Conservation (phyloP, 225 moss, liverwort and hornwort species). For the Pleurozium schreberi region DNA sequence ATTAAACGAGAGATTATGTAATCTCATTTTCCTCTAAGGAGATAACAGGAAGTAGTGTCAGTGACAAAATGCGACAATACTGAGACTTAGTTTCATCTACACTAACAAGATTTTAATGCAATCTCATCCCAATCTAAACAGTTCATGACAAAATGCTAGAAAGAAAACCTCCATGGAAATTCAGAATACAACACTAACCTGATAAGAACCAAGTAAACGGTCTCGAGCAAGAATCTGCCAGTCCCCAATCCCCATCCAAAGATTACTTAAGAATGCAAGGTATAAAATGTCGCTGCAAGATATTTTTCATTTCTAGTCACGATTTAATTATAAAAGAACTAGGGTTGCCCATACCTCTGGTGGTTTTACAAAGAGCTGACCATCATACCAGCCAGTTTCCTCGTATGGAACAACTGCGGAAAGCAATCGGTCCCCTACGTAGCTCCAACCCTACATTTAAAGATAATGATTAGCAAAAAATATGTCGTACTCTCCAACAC, state of each 20-base stretch:
- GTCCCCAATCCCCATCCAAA: not conserved
- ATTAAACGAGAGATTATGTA: not conserved
- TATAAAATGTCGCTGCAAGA: not conserved
- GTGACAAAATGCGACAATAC: not conserved
- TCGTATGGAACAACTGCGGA: constrained; percentile 61
- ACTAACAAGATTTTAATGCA: not conserved
- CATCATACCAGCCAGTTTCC: constrained; percentile 67
- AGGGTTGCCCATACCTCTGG: constrained; percentile 34
- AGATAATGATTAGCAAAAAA: not conserved
- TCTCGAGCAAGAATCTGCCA: constrained; percentile 59
- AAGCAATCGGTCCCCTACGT: constrained; percentile 52
- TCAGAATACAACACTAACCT: constrained; percentile 10
- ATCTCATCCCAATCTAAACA: not conserved
- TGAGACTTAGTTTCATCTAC: not conserved
- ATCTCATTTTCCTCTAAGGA: not conserved
- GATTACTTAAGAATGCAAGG: not conserved
- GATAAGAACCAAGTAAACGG: constrained; percentile 55
- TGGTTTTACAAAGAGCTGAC: constrained; percentile 61
- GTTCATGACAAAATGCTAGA: not conserved
- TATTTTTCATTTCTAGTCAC: not conserved
- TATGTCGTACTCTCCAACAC: not conserved
- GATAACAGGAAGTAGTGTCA: not conserved
- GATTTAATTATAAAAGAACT: not conserved
- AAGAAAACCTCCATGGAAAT: not conserved
- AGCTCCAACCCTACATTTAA: constrained; percentile 47